Evolutionary conservation across 1,284 basidiomycete species (phyloP).

Genomic region (Pascua guehoae): DNA sequence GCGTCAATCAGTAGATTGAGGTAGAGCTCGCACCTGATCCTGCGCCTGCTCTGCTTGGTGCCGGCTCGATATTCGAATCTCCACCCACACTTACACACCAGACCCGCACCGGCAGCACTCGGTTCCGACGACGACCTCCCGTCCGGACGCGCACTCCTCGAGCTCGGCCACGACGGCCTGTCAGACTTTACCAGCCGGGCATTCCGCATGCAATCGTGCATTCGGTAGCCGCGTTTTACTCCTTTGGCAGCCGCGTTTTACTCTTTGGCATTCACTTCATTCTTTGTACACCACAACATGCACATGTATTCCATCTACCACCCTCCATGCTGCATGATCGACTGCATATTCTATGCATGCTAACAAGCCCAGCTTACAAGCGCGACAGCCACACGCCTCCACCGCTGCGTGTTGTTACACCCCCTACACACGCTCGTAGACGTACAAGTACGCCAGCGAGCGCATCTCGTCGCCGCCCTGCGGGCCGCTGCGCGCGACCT

Average conservation of each 20-base stretch:
- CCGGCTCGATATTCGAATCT: no score
- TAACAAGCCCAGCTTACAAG: neutral
- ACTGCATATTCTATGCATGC: neutral
- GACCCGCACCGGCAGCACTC: conserved; percentile 53
- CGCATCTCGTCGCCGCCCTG: conserved; percentile 61
- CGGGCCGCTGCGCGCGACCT: conserved; percentile 77
- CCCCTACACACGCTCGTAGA: conserved; percentile 62
- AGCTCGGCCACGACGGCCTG: conserved; percentile 44
- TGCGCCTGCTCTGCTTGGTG: conserved; percentile 22
- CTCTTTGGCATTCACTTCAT: neutral
- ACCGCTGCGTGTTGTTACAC: neutral
- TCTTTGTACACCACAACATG: neutral
- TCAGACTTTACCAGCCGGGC: conserved; percentile 57
- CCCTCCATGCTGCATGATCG: neutral
- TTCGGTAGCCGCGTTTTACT: conserved; percentile 51
- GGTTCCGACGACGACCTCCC: conserved; percentile 8
- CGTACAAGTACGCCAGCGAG: conserved; percentile 79
- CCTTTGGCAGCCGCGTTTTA: neutral
- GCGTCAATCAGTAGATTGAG: neutral
- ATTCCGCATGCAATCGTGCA: conserved; percentile 73
- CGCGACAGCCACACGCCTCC: no score
- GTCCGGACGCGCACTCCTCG: conserved; percentile 24
- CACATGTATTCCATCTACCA: neutral
- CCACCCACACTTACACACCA: conserved; percentile 53
- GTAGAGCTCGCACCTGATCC: no score